Percentiles rank a stretch among this genome's conserved stretches.
phyloP scores from a whole-genome alignment of 2,329 filamentous ascomycete species.

The Leptographium galeiforme region DNA sequence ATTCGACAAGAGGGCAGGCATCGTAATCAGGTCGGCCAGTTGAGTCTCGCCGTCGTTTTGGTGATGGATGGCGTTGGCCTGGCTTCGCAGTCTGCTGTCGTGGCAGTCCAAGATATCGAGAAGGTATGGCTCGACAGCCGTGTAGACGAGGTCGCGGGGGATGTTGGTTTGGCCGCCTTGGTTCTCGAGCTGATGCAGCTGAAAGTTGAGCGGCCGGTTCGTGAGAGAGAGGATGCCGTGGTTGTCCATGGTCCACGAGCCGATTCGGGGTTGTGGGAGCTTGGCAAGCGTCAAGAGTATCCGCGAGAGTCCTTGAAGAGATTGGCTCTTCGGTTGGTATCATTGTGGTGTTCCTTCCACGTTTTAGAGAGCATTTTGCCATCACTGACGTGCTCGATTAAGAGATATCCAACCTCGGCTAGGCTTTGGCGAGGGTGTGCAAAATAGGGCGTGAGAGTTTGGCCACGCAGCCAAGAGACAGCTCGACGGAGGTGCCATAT shows the following conservation, averaged over 20 bases:
- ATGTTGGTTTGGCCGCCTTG: conserved; percentile 17
- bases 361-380: conserved; percentile 17
- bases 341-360: conserved; percentile 11
- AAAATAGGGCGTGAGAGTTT: neutral
- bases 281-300: conserved; percentile 16
- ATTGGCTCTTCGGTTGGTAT: conserved; percentile 13
- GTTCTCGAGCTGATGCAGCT: conserved; percentile 18
- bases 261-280: conserved; percentile 15
- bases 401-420: conserved; percentile 11
- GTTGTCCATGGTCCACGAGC: conserved; percentile 13
- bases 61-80: conserved; percentile 12
- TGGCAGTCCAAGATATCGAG: conserved; percentile 15
- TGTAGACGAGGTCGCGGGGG: conserved; percentile 16
- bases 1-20: neutral
- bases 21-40: neutral
- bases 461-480: neutral
- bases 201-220: conserved; percentile 8
- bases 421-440: conserved; percentile 3
- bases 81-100: conserved; percentile 14
- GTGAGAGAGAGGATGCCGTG: conserved; percentile 8
- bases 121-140: conserved; percentile 15
- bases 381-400: conserved; percentile 15
- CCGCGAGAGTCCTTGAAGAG: conserved; percentile 16
- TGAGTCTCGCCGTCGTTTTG: neutral
- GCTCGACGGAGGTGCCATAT: neutral